A percentile compares a stretch with the other conserved stretches of the same genome.
These are phyloP conservation scores for Cyberlindnera sargentensis DNA, from an alignment of 805 yeast species.

Conservation along the genomic window DNA sequence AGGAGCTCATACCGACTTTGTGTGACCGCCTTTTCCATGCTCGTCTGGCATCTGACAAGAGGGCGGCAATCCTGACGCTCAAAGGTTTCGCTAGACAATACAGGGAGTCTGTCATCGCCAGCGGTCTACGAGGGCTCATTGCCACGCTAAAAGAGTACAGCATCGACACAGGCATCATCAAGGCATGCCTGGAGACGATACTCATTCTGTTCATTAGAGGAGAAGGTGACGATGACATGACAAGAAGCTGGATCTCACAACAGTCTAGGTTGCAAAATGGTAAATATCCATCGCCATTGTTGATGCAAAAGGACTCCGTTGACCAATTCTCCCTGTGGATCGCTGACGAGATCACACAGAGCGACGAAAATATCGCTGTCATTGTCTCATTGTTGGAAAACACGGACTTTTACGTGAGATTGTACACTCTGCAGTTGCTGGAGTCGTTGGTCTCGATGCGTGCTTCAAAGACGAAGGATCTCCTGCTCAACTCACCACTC, in stretches of 20 bases:
- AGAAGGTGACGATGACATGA: constrained; percentile 53
- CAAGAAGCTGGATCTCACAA: constrained; percentile 67
- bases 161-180: constrained; percentile 64
- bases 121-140: constrained; percentile 72
- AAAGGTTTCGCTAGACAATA: constrained; percentile 85
- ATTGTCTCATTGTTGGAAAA: constrained; percentile 40
- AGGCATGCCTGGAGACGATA: constrained; percentile 80
- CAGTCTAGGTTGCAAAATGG: constrained; percentile 71
- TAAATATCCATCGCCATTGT: constrained; percentile 68
- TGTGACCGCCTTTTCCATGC: constrained; percentile 86
- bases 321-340: constrained; percentile 94
- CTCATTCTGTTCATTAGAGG: constrained; percentile 74
- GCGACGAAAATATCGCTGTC: constrained; percentile 25
- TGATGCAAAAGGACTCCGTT: constrained; percentile 43
- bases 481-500: constrained; percentile 64
- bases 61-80: constrained; percentile 85
- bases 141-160: constrained; percentile 56
- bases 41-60: constrained; percentile 70
- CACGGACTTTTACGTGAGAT: constrained; percentile 63
- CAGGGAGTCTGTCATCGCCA: constrained; percentile 84
- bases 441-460: constrained; percentile 80
- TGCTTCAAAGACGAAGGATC: constrained; percentile 64
- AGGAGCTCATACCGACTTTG: constrained; percentile 80
- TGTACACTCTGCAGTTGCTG: constrained; percentile 77
- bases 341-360: constrained; percentile 84